Percentiles rank a stretch among this genome's conserved stretches.
phyloP scores from a whole-genome alignment of 805 yeast species.

The Ogataea glucozyma region DNA sequence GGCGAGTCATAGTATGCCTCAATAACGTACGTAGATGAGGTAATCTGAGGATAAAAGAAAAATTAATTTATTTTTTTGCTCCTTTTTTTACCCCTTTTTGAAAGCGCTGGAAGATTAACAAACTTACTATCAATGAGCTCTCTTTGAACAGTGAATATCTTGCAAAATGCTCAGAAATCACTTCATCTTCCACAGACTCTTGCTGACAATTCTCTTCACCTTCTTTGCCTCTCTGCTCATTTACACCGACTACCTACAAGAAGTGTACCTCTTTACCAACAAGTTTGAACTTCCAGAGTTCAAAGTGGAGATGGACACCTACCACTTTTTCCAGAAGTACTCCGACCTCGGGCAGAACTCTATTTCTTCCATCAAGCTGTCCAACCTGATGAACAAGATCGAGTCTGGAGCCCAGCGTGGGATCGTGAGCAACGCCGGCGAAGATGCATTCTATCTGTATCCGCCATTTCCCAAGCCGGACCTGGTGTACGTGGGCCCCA shows the following conservation, averaged over 20 bases:
- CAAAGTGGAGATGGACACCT: conserved; percentile 25
- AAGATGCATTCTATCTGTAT: conserved; percentile 19
- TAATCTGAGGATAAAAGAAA: too few relatives aligned
- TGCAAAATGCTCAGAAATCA: conserved; percentile 23
- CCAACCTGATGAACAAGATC: conserved; percentile 10
- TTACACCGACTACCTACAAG: conserved; percentile 33
- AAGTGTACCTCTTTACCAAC: conserved; percentile 28
- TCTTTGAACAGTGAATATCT: not conserved
- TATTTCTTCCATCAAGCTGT: conserved; percentile 11
- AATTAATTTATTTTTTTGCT: not conserved
- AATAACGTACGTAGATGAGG: too few relatives aligned
- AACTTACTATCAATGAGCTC: not conserved
- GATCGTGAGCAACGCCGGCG: conserved; percentile 1
- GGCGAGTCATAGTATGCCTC: too few relatives aligned
- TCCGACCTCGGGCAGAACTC: conserved; percentile 19
- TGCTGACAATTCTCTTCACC: conserved; percentile 24
- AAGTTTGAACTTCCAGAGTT: conserved; percentile 26
- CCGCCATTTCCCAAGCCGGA: conserved; percentile 32
- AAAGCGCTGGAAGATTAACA: conserved; percentile 2
- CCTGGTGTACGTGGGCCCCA: conserved; percentile 29
- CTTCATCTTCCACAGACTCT: conserved; percentile 20
- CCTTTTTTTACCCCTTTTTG: conserved; percentile 3
- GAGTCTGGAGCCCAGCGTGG: conserved; percentile 4
- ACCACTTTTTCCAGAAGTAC: conserved; percentile 23
- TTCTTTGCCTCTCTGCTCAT: conserved; percentile 27